A percentile compares a stretch with the other conserved stretches of the same genome.
phyloP scores from a whole-genome alignment of 768 basidiomycete species.

The Mycena galericulata region DNA sequence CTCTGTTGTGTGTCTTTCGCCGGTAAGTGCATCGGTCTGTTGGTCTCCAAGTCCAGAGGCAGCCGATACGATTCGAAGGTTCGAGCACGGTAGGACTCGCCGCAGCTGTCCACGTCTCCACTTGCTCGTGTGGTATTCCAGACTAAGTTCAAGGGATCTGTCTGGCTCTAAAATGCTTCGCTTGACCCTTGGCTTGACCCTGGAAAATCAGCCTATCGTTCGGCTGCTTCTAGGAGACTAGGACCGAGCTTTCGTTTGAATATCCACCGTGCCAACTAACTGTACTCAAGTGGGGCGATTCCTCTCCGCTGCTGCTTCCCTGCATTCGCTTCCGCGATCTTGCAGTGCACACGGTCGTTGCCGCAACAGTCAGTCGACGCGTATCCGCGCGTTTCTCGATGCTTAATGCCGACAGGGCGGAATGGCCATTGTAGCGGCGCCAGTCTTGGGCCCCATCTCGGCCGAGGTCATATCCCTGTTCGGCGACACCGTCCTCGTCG shows the following conservation, averaged over 20 bases:
- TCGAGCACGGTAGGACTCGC: no score
- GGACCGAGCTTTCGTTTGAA: neutral
- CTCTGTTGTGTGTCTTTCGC: slow-evolving; percentile 70
- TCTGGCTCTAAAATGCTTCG: no score
- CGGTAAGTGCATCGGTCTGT: slow-evolving; percentile 51
- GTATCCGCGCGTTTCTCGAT: slow-evolving; percentile 16
- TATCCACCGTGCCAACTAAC: slow-evolving; percentile 12
- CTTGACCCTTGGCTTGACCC: no score
- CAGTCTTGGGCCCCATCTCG: slow-evolving; percentile 66
- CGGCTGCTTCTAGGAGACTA: neutral
- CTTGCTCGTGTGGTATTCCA: no score
- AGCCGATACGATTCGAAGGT: neutral
- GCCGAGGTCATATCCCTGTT: slow-evolving; percentile 63
- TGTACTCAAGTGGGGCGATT: slow-evolving; percentile 67
- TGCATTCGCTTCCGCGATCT: slow-evolving; percentile 75
- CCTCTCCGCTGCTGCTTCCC: slow-evolving; percentile 70
- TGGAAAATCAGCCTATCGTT: no score
- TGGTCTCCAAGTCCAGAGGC: neutral
- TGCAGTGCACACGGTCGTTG: slow-evolving; percentile 70
- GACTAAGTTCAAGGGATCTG: no score
- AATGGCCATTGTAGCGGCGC: slow-evolving; percentile 57
- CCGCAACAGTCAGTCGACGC: slow-evolving; percentile 62
- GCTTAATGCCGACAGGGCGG: slow-evolving; percentile 45
- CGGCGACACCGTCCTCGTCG: slow-evolving; percentile 69
- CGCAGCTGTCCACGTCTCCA: no score